Evolutionary conservation across 805 yeast species (phyloP), one percentile per base, ranked within the genome.

Genomic region (Saccharomycopsis synnaedendra): DNA sequence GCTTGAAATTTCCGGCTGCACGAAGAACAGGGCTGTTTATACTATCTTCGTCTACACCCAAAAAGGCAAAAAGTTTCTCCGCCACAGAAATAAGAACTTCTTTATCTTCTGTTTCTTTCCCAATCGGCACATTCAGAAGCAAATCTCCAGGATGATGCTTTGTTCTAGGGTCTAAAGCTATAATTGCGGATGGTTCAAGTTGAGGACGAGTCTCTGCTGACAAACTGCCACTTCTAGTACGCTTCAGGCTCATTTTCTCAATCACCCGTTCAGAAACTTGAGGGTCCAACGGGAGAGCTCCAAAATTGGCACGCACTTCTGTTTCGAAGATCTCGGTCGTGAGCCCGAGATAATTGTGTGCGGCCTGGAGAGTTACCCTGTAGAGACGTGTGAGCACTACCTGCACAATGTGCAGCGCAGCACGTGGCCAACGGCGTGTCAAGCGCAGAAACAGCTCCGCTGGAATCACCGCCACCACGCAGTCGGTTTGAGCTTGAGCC

Each of bases 391-490:
- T 82, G 48, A 90, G 66, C 29, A 90, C 86, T 77, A 90, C 88
- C 57, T 94, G 96, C 9, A 90, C 90, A 32, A 93, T 89, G 62
- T 89, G 96, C 0, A 96, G 85, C 0, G 96, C 82, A 0, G 96
- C 85, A 53, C 84, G 77, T 4, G 97, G 97, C 59, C 80, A 86
- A 56, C 80, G 84, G 32, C 68, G 60, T 5, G 84, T 81, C 38
- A 90, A 72, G 46, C 83, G 69, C 47, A 76, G 72, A 56, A 90
- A 93, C 0, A 97, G 85, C 45, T 78, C 80, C 1, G 81, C 78
- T 0, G 98, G 98, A 10, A 90, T 89, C 36, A 90, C 83, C 0
- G 97, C 95, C 46, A 90, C 83, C 0, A 97, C 89, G 34, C 94
- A 84, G 39, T 75, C 78, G 2, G 70, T 66, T 5, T 75, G 74